Conservation (phyloP, 2,329 filamentous ascomycete species). For the Aspergillus hiratsukae region DNA sequence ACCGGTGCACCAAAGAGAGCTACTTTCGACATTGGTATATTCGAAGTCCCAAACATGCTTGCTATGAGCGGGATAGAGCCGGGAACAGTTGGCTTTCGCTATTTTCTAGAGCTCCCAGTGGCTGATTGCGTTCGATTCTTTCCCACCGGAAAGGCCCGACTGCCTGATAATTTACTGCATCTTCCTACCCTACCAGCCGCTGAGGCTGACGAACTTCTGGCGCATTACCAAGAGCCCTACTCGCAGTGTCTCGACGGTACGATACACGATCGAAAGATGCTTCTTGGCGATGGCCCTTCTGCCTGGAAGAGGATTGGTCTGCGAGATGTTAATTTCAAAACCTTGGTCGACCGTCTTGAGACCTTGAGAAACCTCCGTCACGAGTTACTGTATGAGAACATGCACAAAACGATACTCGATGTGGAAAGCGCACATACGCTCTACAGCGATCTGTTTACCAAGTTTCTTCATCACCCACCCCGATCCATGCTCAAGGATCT, state of each 20-base stretch:
- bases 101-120: conserved; percentile 45
- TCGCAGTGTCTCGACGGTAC: conserved; percentile 33
- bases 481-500: conserved; percentile 20
- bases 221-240: conserved; percentile 32
- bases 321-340: conserved; percentile 32
- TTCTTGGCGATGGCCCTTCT: conserved; percentile 35
- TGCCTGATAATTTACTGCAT: conserved; percentile 17
- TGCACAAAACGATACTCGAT: conserved; percentile 33
- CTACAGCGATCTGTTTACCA: conserved; percentile 32
- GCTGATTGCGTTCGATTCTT: conserved; percentile 30
- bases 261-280: conserved; percentile 31
- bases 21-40: conserved; percentile 42
- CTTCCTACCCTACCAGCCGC: conserved; percentile 23
- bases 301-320: conserved; percentile 42
- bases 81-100: conserved; percentile 44
- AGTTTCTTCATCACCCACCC: conserved; percentile 35
- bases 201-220: conserved; percentile 32
- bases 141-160: conserved; percentile 17
- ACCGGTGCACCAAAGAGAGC: conserved; percentile 29
- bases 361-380: conserved; percentile 30
- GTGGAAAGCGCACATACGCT: conserved; percentile 28
- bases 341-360: conserved; percentile 33
- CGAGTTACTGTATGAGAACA: conserved; percentile 27
- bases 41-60: conserved; percentile 49
- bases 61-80: conserved; percentile 42